A percentile compares a stretch with the other conserved stretches of the same genome.
These are phyloP conservation scores for Hexamita inflata DNA, from an alignment of 208 protist genomes.

Conservation along the genomic window DNA sequence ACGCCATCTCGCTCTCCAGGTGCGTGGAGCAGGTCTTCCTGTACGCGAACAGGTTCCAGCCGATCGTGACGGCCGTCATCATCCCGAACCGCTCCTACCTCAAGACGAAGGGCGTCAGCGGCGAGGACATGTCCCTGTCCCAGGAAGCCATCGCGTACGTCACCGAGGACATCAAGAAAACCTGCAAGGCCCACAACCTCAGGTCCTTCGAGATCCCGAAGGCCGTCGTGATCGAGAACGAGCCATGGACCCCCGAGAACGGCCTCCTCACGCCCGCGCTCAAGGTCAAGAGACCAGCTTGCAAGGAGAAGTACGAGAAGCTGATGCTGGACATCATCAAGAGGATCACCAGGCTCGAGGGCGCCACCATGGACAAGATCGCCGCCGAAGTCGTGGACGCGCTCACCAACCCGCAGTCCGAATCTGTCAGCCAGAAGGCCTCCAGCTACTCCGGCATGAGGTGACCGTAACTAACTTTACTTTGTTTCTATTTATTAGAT, in stretches of 20 bases:
- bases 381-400: too few species aligned
- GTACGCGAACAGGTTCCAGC: constrained; percentile 22
- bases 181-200: background rate
- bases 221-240: background rate
- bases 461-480: too few species aligned
- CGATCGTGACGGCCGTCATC: constrained; percentile 15
- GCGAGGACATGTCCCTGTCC: too few species aligned
- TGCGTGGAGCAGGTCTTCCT: constrained; percentile 5
- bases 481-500: too few species aligned
- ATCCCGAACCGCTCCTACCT: constrained; percentile 13
- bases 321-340: too few species aligned
- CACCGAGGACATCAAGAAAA: background rate
- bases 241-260: constrained; percentile 25
- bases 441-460: too few species aligned
- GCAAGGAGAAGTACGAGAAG: constrained; percentile 21
- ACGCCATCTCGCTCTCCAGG: background rate
- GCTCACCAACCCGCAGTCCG: too few species aligned
- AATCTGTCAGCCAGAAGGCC: too few species aligned
- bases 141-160: background rate
- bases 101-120: background rate
- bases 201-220: constrained; percentile 21
- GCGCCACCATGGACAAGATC: too few species aligned
- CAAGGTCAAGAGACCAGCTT: constrained; percentile 26
- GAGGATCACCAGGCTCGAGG: too few species aligned
- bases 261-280: constrained; percentile 27